Percentiles rank a stretch among this genome's conserved stretches.
Conservation (phyloP, 306 rosid species). For the Rosa persica region DNA sequence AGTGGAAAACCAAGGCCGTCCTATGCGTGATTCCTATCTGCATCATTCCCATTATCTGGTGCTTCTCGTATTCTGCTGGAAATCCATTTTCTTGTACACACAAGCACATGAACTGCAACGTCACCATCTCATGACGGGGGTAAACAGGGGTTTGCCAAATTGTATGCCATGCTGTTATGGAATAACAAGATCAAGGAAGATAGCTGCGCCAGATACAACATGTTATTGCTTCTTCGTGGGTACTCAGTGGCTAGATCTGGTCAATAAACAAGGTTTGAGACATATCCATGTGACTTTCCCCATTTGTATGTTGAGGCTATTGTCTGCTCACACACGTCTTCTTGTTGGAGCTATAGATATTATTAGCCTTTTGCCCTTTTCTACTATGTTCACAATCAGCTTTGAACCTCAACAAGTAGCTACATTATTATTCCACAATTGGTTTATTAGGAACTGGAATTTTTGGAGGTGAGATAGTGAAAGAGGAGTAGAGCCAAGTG, state of each 20-base stretch:
- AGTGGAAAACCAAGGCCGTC: neutral
- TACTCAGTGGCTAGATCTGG: too few species aligned
- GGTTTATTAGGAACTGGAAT: neutral
- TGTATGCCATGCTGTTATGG: too few species aligned
- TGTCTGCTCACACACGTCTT: neutral
- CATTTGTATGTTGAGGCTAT: too few species aligned
- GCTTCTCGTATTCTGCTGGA: neutral
- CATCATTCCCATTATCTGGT: neutral
- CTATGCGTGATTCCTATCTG: neutral
- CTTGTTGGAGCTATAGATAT: neutral
- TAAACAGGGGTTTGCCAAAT: too few species aligned
- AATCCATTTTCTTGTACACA: neutral
- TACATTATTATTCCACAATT: neutral
- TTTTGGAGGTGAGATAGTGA: neutral
- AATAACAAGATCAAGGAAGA: neutral
- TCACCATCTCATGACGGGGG: too few species aligned
- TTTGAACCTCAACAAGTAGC: neutral
- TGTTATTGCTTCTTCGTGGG: slow-evolving; percentile 1
- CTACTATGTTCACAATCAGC: neutral
- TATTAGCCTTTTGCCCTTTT: neutral
- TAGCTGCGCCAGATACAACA: neutral
- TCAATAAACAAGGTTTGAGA: neutral
- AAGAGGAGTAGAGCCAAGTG: neutral
- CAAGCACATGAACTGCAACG: neutral
- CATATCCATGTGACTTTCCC: neutral